Conservation (phyloP, 768 basidiomycete genomes). For the Tremella fuciformis region DNA sequence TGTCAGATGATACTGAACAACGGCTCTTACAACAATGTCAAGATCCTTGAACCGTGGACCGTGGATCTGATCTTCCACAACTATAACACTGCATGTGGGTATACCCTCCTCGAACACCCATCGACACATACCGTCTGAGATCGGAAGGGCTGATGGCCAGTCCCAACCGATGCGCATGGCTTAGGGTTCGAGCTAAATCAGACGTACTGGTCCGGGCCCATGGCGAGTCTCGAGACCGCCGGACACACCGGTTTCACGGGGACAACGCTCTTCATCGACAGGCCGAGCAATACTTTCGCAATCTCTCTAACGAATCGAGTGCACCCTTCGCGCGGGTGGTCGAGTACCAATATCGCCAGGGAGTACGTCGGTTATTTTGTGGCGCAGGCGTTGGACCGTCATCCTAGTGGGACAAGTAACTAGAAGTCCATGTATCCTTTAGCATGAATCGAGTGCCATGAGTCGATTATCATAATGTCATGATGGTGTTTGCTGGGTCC, state of each 20-base stretch:
- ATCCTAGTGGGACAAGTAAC: background rate
- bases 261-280: conserved; percentile 11
- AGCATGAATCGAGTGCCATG: too few relatives aligned
- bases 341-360: conserved; percentile 11
- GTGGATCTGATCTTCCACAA: conserved; percentile 15
- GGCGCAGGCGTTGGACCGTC: conserved; percentile 9
- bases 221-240: conserved; percentile 12
- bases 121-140: background rate
- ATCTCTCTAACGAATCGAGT: conserved; percentile 11
- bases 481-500: too few relatives aligned
- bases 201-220: conserved; percentile 15
- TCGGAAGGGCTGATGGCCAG: background rate
- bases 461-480: too few relatives aligned
- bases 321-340: conserved; percentile 8
- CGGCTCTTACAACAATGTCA: conserved; percentile 12
- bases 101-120: too few relatives aligned
- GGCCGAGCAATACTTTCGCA: conserved; percentile 10
- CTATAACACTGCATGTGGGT: conserved; percentile 12
- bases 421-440: too few relatives aligned
- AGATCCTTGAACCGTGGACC: conserved; percentile 15
- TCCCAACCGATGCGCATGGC: conserved; percentile 12
- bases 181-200: conserved; percentile 16
- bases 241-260: conserved; percentile 18
- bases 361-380: conserved; percentile 11
- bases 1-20: conserved; percentile 18